Evolutionary conservation across 2,329 filamentous ascomycete species (phyloP), one percentile per base, ranked within the genome.

Genomic region (Ophiognomonia clavigignenti-juglandacearum): DNA sequence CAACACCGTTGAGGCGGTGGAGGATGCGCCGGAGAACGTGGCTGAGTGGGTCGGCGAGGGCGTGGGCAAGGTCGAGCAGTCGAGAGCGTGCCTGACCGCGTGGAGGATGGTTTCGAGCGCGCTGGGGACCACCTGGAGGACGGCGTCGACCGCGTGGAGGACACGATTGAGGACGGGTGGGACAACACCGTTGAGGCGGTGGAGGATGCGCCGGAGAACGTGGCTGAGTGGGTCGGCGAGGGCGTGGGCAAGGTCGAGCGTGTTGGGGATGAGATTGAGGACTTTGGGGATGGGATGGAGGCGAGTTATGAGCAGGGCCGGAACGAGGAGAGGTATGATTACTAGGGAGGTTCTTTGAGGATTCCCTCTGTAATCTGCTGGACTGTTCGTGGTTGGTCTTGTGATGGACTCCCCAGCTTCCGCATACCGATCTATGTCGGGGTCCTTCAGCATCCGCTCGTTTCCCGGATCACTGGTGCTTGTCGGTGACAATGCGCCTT

Each of bases 81-180:
- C 1, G 48, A 47, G 35, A 22, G 22, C 3, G 35, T 50, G 4
- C 48, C 48, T 9, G 48, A 49, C 16, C 16, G 40, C 14, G 9
- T 48, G 19, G 47, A 43, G 40, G 23, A 32, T 11, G 40, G 14
- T n/a, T 6, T 34, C 27, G 46, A 50, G 18, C 39, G 43, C 3
- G 20, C 45, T 6, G 45, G 38, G 23, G 44, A 46, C 6, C 39
- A 23, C 8, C 38, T 49, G 5, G 47, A 42, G 38, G 20, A 45
- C 9, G 47, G 23, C 9, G 36, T 44, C 14, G 47, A 50, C 7
- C 47, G 43, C 1, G 32, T 20, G 10, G 43, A 59, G 36, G 61
- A 61, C 39, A 57, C 66, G 39, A 39, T 45, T 2, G 50, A 52
- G 50, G 14, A 45, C 48, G 57, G 39, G 56, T 49, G 47, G 47